phyloP scores from a whole-genome alignment of 371 early-diverging fungal genomes.

The Coemansia sp. region DNA sequence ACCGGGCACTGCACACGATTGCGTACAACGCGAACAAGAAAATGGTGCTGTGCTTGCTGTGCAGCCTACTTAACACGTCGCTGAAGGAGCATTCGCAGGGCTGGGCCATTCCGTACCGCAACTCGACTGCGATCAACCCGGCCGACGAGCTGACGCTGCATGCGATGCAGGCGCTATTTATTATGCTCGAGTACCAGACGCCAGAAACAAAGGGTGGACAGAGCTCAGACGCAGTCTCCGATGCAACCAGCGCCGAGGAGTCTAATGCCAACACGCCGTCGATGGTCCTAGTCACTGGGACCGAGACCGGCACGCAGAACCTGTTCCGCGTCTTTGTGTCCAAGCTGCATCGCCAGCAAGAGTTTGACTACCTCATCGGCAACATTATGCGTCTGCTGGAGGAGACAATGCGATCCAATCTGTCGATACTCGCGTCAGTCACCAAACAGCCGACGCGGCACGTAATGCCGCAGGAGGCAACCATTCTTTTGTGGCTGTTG shows the following conservation, averaged over 20 bases:
- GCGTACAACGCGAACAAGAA: conserved; percentile 70
- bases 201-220: conserved; percentile 46
- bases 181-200: conserved; percentile 68
- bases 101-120: conserved; percentile 86
- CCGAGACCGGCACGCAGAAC: conserved; percentile 55
- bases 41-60: conserved; percentile 70
- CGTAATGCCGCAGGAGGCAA: conserved; percentile 59
- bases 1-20: conserved; percentile 59
- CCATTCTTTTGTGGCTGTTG: conserved; percentile 83
- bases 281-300: conserved; percentile 38
- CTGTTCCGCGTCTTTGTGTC: conserved; percentile 71
- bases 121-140: conserved; percentile 68
- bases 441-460: conserved; percentile 38
- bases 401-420: conserved; percentile 70
- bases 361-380: conserved; percentile 72
- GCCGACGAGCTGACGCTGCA: conserved; percentile 70
- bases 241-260: conserved; percentile 3
- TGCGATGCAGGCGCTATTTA: conserved; percentile 66
- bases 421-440: conserved; percentile 45
- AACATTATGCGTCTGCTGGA: conserved; percentile 74
- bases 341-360: conserved; percentile 73
- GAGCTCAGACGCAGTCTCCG: neutral
- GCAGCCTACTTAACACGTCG: conserved; percentile 78
- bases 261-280: conserved; percentile 25
- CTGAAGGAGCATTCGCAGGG: conserved; percentile 78